A percentile compares a stretch with the other conserved stretches of the same genome.
These are phyloP conservation scores for Chrysosporium queenslandicum DNA, from an alignment of 2,329 filamentous ascomycete species.

Conservation along the genomic window DNA sequence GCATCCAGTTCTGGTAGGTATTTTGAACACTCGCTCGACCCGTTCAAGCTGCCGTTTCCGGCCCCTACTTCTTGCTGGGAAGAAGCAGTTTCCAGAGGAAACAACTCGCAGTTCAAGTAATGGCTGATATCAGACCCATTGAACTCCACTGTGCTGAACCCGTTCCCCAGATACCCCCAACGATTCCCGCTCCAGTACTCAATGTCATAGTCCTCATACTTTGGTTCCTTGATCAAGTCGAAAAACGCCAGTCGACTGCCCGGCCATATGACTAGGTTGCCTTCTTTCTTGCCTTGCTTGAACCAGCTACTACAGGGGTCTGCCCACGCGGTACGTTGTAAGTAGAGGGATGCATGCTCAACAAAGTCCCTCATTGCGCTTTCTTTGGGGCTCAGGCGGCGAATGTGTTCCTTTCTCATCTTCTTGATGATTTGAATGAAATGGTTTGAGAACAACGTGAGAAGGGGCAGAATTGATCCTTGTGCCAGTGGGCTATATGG, in stretches of 20 bases:
- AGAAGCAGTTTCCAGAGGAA: slow-evolving; percentile 8
- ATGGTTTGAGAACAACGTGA: slow-evolving; percentile 14
- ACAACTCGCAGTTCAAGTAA: slow-evolving; percentile 16
- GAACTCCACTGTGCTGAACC: slow-evolving; percentile 15
- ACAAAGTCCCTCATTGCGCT: slow-evolving; percentile 15
- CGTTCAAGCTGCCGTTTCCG: background rate
- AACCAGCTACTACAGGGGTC: slow-evolving; percentile 19
- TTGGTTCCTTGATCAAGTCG: slow-evolving; percentile 14
- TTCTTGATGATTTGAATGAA: slow-evolving; percentile 17
- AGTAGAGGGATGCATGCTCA: slow-evolving; percentile 15
- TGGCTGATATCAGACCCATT: slow-evolving; percentile 15
- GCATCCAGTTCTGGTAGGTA: background rate
- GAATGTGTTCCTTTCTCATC: slow-evolving; percentile 18
- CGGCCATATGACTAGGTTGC: slow-evolving; percentile 21
- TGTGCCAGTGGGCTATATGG: slow-evolving; percentile 17
- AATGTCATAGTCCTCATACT: slow-evolving; percentile 18
- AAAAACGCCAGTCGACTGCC: slow-evolving; percentile 19
- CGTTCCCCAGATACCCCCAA: slow-evolving; percentile 17
- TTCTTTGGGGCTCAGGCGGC: slow-evolving; percentile 15
- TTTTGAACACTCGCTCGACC: background rate
- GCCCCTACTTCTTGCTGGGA: background rate
- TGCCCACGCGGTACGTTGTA: slow-evolving; percentile 15
- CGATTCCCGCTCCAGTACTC: slow-evolving; percentile 18
- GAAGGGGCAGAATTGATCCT: slow-evolving; percentile 15
- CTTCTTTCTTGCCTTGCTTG: slow-evolving; percentile 20